Conservation (phyloP, 768 basidiomycete genomes). For the Boletellus sp. region DNA sequence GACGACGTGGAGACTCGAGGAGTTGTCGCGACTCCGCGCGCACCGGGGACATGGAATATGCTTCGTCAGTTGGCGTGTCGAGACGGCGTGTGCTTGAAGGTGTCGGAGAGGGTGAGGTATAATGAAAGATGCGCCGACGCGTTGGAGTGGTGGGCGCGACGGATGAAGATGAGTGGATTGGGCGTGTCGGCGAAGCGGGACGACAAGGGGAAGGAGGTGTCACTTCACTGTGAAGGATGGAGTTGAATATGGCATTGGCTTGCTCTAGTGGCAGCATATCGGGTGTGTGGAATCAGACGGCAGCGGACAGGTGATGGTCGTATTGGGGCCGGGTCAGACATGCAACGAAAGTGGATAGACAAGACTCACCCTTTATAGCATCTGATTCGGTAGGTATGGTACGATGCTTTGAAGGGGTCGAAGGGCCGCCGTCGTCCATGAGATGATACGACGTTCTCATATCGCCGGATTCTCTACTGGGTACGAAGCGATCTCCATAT, state of each 20-base stretch:
- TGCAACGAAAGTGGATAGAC: background rate
- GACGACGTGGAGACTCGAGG: constrained; percentile 79
- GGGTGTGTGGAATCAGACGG: constrained; percentile 15
- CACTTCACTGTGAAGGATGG: constrained; percentile 74
- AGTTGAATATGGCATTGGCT: constrained; percentile 78
- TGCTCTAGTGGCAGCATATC: constrained; percentile 49
- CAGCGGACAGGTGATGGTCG: constrained; percentile 11
- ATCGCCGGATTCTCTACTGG: constrained; percentile 55
- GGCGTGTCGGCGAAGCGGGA: constrained; percentile 59
- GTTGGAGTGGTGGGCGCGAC: constrained; percentile 43
- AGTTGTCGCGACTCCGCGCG: constrained; percentile 77
- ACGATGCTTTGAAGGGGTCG: constrained; percentile 57
- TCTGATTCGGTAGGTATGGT: constrained; percentile 69
- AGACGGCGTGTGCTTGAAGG: constrained; percentile 51
- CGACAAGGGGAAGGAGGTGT: constrained; percentile 65
- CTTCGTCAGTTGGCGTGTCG: constrained; percentile 82
- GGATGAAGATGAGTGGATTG: constrained; percentile 34
- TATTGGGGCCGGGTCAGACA: constrained; percentile 3
- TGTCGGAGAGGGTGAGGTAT: constrained; percentile 56
- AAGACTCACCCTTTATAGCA: constrained; percentile 62
- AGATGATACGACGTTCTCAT: constrained; percentile 61
- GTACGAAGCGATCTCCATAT: constrained; percentile 61
- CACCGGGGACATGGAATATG: constrained; percentile 89
- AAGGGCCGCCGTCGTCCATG: constrained; percentile 50
- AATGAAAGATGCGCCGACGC: constrained; percentile 62